Evolutionary conservation across 2,329 filamentous ascomycete species (phyloP), one percentile per base, ranked within the genome.

Genomic region (Colletotrichum sp.): DNA sequence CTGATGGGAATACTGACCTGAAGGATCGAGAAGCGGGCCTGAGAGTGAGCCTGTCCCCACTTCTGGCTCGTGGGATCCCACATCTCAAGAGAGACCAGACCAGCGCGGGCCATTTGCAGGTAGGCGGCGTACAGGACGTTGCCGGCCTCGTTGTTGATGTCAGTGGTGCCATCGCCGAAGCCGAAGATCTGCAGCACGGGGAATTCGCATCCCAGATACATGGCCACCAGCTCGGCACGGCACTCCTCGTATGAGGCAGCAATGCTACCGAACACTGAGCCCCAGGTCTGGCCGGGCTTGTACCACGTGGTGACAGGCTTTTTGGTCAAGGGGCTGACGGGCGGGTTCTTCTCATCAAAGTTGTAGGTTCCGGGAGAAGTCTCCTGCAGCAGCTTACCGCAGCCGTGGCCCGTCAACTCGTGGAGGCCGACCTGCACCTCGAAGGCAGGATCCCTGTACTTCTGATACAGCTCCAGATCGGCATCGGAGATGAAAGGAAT

Each of bases 381-480:
- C 84, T 99, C 96, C 85, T 98, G 96, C 1, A 99, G 90, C 13
- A 99, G 90, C 86, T 98, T 99, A 63, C 96, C 96, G 75, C 96
- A 98, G 34, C 96, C 96, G 80, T 98, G 96, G 22, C 96, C 74
- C 81, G 87, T 92, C 68, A 98, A 92, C 83, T 98, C 96, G 84
- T 99, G 96, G 24, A 99, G 93, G 28, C 96, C 96, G 65, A 99
- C 96, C 85, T 99, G 96, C 3, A 98, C 95, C 85, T 99, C 96
- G 80, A 99, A 99, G 1, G 96, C 93, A 8, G 92, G 90, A 81
- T 98, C 96, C 13, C 95, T 94, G 85, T 95, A 96, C 82, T 94
- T 94, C 80, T 94, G 91, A 85, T 94, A 99, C 6, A 98, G 83
- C 4, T 92, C 91, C 26, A 97, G 89, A 81, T 99, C 96, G 60